phyloP scores from a whole-genome alignment of 495 filamentous ascomycete species.

The Penicillium coffeae region DNA sequence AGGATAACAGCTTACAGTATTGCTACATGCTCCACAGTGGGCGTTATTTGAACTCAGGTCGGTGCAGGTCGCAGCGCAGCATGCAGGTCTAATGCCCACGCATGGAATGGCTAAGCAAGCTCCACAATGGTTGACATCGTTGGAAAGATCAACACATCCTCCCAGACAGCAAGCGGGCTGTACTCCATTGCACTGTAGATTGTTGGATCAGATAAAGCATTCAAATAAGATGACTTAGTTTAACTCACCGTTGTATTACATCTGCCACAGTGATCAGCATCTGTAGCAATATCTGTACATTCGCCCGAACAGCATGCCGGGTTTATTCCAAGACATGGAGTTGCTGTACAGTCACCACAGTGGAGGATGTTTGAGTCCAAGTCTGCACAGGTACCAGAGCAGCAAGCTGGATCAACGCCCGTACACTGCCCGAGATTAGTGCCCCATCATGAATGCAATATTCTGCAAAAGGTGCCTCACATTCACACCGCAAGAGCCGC shows the following conservation, averaged over 20 bases:
- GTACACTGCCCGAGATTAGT: constrained; percentile 3
- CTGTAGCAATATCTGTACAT: constrained; percentile 8
- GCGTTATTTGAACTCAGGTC: constrained; percentile 5
- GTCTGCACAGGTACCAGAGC: constrained; percentile 13
- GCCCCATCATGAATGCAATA: background rate
- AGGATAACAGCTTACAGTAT: background rate
- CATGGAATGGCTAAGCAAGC: constrained; percentile 8
- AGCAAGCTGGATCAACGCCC: constrained; percentile 12
- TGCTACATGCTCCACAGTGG: constrained; percentile 3
- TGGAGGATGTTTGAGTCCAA: constrained; percentile 4
- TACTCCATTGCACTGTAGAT: constrained; percentile 1
- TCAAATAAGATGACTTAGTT: too few species aligned
- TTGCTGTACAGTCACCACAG: constrained; percentile 11
- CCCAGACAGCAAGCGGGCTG: constrained; percentile 8
- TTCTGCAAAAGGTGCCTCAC: too few species aligned
- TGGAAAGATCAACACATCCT: constrained; percentile 6
- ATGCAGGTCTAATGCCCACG: constrained; percentile 5
- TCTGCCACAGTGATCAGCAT: constrained; percentile 2
- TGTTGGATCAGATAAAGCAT: too few species aligned
- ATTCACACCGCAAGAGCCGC: constrained; percentile 10
- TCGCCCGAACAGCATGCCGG: constrained; percentile 11
- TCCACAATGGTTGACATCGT: constrained; percentile 9
- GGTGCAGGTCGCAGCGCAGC: constrained; percentile 8
- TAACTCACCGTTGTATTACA: too few species aligned
- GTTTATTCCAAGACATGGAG: constrained; percentile 7